phyloP scores from a whole-genome alignment of 2,329 filamentous ascomycete species.

The Pestalotiopsis fici region DNA sequence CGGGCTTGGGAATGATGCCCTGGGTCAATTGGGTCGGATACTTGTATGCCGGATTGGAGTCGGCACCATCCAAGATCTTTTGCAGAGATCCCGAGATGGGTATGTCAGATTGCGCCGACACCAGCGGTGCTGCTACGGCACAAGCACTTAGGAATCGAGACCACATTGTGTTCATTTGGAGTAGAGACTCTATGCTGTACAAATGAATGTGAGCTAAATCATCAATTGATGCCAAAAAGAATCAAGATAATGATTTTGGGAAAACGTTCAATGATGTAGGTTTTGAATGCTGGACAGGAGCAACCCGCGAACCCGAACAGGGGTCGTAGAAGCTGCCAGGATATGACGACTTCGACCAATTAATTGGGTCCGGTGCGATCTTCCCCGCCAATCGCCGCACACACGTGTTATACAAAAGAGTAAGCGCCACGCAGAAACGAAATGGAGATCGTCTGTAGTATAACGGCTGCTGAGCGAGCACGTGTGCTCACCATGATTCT shows the following conservation, averaged over 20 bases:
- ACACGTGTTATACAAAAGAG: background rate
- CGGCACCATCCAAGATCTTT: slow-evolving; percentile 13
- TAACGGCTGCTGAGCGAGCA: background rate
- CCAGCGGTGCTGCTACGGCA: slow-evolving; percentile 5
- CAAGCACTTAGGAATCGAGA: slow-evolving; percentile 1
- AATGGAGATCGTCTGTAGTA: background rate
- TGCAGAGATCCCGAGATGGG: slow-evolving; percentile 11
- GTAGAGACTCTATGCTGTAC: background rate
- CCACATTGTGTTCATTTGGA: background rate
- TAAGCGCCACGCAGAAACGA: background rate
- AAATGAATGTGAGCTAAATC: background rate
- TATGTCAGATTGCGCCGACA: slow-evolving; percentile 15
- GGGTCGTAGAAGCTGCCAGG: background rate
- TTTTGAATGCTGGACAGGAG: background rate
- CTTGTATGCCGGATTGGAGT: slow-evolving; percentile 3
- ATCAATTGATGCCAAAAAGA: background rate
- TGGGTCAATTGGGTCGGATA: slow-evolving; percentile 13
- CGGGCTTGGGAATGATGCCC: slow-evolving; percentile 29
- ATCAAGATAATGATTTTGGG: background rate
- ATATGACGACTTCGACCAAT: background rate
- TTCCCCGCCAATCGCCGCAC: background rate
- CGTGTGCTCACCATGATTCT: background rate
- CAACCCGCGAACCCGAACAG: background rate
- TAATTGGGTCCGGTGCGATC: background rate
- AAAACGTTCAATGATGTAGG: background rate